phyloP scores from a whole-genome alignment of 129 eudicot genomes.

The Chrysanthemum seticuspe region DNA sequence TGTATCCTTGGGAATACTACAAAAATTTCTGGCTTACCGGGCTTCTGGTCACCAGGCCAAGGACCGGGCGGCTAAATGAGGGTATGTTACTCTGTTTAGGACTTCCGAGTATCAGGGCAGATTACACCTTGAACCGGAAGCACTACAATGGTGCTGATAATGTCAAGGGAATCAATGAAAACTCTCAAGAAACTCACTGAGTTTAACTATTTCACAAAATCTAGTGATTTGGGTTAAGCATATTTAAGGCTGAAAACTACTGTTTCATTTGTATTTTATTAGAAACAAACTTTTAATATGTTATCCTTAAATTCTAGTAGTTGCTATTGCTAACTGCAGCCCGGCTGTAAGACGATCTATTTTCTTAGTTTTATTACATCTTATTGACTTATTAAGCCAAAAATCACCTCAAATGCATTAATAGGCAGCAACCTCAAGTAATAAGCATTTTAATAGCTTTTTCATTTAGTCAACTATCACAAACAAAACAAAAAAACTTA shows the following conservation, averaged over 20 bases:
- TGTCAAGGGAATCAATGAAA: too few relatives aligned
- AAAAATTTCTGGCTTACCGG: too few relatives aligned
- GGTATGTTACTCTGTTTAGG: too few relatives aligned
- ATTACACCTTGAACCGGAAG: too few relatives aligned
- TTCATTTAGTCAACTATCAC: slow-evolving; percentile 11
- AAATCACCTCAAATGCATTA: slow-evolving; percentile 1
- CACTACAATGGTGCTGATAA: too few relatives aligned
- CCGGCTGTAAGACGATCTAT: not conserved
- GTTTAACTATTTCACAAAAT: not conserved
- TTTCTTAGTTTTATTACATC: slow-evolving; percentile 11
- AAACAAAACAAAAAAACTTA: slow-evolving; percentile 44
- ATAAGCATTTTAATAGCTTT: not conserved
- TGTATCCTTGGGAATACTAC: too few relatives aligned
- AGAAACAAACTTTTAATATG: not conserved
- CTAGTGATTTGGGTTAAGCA: slow-evolving; percentile 8
- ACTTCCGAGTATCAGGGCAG: too few relatives aligned
- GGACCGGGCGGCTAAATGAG: too few relatives aligned
- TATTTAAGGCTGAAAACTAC: not conserved
- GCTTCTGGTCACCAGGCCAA: too few relatives aligned
- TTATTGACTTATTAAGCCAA: slow-evolving; percentile 10
- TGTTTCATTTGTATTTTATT: slow-evolving; percentile 1
- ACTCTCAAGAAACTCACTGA: not conserved
- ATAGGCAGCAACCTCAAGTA: slow-evolving; percentile 2
- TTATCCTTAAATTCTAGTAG: not conserved
- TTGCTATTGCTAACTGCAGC: slow-evolving; percentile 6